These are phyloP conservation scores for Biscutella auriculata DNA, from an alignment of 441 rosid genomes.

Conservation along the genomic window DNA sequence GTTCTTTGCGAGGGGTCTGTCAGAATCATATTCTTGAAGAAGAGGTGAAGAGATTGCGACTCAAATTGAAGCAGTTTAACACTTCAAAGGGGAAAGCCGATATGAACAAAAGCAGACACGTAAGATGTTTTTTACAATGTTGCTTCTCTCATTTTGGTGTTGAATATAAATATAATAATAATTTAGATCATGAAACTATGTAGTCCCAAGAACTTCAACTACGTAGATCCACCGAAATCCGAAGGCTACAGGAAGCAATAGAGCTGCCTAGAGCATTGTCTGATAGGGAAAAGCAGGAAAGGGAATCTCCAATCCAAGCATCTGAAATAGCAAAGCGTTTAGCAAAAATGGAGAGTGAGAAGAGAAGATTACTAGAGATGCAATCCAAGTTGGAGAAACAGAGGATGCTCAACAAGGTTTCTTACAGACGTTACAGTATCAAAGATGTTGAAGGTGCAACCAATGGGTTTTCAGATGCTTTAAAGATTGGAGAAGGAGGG, in stretches of 20 bases:
- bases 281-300: conserved; percentile 30
- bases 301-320: conserved; percentile 31
- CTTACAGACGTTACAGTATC: conserved; percentile 43
- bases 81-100: conserved; percentile 29
- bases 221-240: conserved; percentile 15
- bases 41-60: conserved; percentile 39
- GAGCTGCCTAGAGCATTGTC: conserved; percentile 29
- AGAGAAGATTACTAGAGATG: conserved; percentile 28
- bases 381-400: conserved; percentile 23
- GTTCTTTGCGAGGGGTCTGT: neutral
- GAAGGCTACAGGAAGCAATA: conserved; percentile 24
- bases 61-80: conserved; percentile 37
- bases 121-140: conserved; percentile 17
- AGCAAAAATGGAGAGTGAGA: conserved; percentile 31
- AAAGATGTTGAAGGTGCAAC: conserved; percentile 77
- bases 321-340: conserved; percentile 24
- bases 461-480: conserved; percentile 46
- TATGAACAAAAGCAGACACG: conserved; percentile 25
- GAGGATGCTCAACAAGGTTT: conserved; percentile 12
- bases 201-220: conserved; percentile 34
- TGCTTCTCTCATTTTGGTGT: neutral
- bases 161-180: neutral
- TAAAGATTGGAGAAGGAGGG: conserved; percentile 88
- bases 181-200: neutral
- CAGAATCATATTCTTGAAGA: conserved; percentile 29